Percentiles rank a stretch among this genome's conserved stretches.
Conservation (phyloP, 371 early-diverging fungal genomes). For the Mucor sp. region DNA sequence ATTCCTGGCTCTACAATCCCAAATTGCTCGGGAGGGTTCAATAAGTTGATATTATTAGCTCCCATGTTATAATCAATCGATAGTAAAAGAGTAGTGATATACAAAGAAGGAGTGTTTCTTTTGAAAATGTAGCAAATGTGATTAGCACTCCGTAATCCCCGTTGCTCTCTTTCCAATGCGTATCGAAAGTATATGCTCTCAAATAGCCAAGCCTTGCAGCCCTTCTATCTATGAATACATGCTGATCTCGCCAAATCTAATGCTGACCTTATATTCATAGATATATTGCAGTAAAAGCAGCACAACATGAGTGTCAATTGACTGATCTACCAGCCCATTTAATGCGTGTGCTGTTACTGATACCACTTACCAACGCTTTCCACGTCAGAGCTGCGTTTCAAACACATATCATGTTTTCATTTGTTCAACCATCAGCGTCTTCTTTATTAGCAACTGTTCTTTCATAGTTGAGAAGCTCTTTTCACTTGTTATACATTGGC, state of each 20-base stretch:
- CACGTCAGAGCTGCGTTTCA: constrained; percentile 9
- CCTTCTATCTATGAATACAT: neutral
- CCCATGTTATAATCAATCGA: constrained; percentile 6
- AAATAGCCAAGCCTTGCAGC: neutral
- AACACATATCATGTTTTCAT: constrained; percentile 4
- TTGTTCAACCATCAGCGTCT: neutral
- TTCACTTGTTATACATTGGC: neutral
- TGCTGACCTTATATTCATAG: neutral
- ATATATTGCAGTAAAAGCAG: neutral
- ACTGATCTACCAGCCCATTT: neutral
- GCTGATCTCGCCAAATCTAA: neutral
- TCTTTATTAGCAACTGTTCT: neutral
- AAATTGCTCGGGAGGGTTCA: constrained; percentile 86
- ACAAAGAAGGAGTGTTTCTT: neutral
- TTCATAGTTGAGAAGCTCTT: neutral
- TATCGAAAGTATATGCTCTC: neutral
- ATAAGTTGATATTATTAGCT: constrained; percentile 21
- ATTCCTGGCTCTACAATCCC: constrained; percentile 90
- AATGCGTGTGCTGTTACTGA: neutral
- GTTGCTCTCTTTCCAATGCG: neutral
- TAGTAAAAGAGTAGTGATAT: neutral
- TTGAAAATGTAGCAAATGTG: neutral
- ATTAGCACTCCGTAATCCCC: constrained; percentile 4
- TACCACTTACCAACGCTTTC: neutral
- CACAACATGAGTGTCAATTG: neutral